Evolutionary conservation across 495 filamentous ascomycete genomes (phyloP).

Genomic region (Corynascus novoguineensis): DNA sequence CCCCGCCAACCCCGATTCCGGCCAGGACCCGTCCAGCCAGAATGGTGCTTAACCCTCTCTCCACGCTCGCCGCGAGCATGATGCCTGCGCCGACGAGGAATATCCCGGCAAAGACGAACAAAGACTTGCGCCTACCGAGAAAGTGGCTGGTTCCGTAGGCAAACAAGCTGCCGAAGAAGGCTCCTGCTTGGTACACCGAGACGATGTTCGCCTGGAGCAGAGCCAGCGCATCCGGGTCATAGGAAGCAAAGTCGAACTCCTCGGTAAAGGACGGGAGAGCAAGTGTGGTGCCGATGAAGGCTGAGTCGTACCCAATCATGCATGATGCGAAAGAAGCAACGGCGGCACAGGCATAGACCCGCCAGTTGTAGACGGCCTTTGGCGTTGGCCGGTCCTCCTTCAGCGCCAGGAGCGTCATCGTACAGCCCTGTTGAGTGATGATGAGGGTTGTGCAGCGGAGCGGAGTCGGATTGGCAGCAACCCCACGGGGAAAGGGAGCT

Average conservation of each 20-base stretch:
- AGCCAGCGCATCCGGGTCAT: constrained; percentile 34
- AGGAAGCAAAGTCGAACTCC: constrained; percentile 52
- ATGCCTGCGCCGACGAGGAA: constrained; percentile 62
- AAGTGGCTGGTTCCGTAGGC: constrained; percentile 55
- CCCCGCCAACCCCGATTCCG: constrained; percentile 49
- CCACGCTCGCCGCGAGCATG: constrained; percentile 54
- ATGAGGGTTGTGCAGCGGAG: neutral
- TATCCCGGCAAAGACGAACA: constrained; percentile 48
- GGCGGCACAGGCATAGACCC: constrained; percentile 56
- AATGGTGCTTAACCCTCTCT: constrained; percentile 56
- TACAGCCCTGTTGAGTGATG: constrained; percentile 15
- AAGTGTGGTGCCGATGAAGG: constrained; percentile 66
- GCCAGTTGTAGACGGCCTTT: constrained; percentile 68
- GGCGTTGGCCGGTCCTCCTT: constrained; percentile 64
- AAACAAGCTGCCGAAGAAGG: constrained; percentile 61
- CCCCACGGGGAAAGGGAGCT: neutral
- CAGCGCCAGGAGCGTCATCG: constrained; percentile 54
- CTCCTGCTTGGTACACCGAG: constrained; percentile 62
- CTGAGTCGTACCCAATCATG: constrained; percentile 67
- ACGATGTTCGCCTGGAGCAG: constrained; percentile 62
- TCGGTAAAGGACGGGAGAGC: constrained; percentile 54
- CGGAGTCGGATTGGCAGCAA: neutral
- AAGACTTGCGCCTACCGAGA: constrained; percentile 51
- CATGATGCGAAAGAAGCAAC: constrained; percentile 64
- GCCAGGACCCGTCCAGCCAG: constrained; percentile 52